phyloP scores from a whole-genome alignment of 2,329 filamentous ascomycete species.

The Stachybotrys echinatus region DNA sequence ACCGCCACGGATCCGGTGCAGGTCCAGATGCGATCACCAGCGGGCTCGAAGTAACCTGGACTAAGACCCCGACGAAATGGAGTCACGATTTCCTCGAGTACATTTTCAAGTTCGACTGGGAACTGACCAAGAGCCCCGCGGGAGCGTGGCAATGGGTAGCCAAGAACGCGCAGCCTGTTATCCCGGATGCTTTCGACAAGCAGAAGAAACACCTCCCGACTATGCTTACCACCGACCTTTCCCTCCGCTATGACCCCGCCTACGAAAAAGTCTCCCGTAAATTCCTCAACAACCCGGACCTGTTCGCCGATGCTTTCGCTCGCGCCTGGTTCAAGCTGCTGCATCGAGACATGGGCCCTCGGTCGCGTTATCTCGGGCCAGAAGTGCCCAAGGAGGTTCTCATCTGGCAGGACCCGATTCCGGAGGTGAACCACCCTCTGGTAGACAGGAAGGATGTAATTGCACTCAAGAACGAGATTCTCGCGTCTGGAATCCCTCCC shows the following conservation, averaged over 20 bases:
- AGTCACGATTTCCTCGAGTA: conserved; percentile 59
- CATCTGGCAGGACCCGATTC: conserved; percentile 73
- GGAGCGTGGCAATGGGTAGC: conserved; percentile 75
- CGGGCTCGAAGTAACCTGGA: conserved; percentile 77
- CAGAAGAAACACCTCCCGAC: conserved; percentile 68
- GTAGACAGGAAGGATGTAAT: conserved; percentile 58
- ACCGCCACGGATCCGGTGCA: conserved; percentile 58
- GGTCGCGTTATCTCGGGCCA: conserved; percentile 65
- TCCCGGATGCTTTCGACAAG: conserved; percentile 66
- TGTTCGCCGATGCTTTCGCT: conserved; percentile 64
- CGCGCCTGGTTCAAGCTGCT: conserved; percentile 81
- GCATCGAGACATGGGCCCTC: conserved; percentile 74
- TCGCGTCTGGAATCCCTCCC: conserved; percentile 51
- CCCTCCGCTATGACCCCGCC: conserved; percentile 63
- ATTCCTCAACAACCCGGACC: conserved; percentile 63
- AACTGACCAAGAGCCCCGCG: conserved; percentile 66
- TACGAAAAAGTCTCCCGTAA: conserved; percentile 73
- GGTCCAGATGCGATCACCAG: conserved; percentile 70
- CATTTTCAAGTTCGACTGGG: conserved; percentile 75
- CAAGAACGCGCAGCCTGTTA: conserved; percentile 59
- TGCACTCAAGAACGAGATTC: conserved; percentile 62
- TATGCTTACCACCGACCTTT: conserved; percentile 73
- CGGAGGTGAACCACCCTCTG: conserved; percentile 44
- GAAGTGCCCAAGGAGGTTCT: conserved; percentile 66
- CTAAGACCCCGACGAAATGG: conserved; percentile 62